phyloP scores from a whole-genome alignment of 495 filamentous ascomycete genomes.

The Sordaria brevicollis region DNA sequence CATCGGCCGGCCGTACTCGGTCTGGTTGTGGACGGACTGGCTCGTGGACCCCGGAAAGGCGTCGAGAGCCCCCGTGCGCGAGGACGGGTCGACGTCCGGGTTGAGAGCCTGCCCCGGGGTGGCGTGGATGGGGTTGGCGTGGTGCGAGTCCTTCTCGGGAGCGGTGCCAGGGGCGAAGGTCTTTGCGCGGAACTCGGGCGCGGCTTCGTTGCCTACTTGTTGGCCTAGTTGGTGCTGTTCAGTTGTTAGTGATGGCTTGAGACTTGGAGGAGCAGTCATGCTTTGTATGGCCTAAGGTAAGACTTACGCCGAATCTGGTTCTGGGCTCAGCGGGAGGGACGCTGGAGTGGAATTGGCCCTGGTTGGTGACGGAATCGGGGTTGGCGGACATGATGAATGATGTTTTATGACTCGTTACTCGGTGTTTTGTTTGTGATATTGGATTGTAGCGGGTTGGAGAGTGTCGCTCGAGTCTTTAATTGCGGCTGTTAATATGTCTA shows the following conservation, averaged over 20 bases:
- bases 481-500: background rate
- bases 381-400: slow-evolving; percentile 43
- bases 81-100: slow-evolving; percentile 7
- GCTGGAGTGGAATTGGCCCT: slow-evolving; percentile 47
- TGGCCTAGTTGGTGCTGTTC: slow-evolving; percentile 56
- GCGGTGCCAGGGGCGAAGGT: slow-evolving; percentile 55
- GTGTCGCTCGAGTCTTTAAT: background rate
- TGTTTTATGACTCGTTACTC: background rate
- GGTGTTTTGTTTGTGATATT: background rate
- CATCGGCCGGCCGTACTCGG: slow-evolving; percentile 48
- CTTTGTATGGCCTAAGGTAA: background rate
- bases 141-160: slow-evolving; percentile 49
- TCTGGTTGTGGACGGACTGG: slow-evolving; percentile 47
- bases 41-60: slow-evolving; percentile 56
- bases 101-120: slow-evolving; percentile 41
- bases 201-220: slow-evolving; percentile 47
- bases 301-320: slow-evolving; percentile 45
- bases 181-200: slow-evolving; percentile 53
- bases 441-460: background rate
- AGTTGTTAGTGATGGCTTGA: background rate
- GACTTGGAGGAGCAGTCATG: background rate
- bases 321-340: slow-evolving; percentile 42
- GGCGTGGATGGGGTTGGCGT: slow-evolving; percentile 8
- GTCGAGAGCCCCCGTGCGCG: slow-evolving; percentile 34
- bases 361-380: slow-evolving; percentile 40